phyloP scores from a whole-genome alignment of 2,329 filamentous ascomycete species.

The Aspergillus sp. region DNA sequence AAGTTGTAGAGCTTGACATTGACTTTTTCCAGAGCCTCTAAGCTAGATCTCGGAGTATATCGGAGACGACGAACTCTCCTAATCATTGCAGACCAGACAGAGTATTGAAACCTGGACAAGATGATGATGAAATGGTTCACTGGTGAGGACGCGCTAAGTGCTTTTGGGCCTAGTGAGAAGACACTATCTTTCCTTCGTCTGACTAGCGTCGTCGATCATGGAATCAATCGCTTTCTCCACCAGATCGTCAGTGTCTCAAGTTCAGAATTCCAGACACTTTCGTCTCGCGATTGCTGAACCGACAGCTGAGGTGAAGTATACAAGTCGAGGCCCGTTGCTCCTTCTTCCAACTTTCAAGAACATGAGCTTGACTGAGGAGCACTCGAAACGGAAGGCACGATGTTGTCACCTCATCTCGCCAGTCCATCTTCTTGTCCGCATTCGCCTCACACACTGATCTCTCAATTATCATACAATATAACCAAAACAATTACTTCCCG shows the following conservation, averaged over 20 bases:
- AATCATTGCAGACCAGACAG: neutral
- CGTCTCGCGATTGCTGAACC: neutral
- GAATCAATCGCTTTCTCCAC: too few species aligned
- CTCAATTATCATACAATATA: neutral
- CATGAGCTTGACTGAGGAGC: neutral
- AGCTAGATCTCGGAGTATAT: neutral
- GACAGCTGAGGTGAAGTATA: neutral
- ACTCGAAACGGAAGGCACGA: neutral
- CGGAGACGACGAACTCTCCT: neutral
- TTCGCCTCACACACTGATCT: neutral
- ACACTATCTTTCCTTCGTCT: constrained; percentile 11
- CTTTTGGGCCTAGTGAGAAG: neutral
- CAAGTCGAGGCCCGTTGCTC: neutral
- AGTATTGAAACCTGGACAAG: neutral
- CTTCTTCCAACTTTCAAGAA: neutral
- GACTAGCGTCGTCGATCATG: constrained; percentile 5
- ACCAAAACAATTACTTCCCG: neutral
- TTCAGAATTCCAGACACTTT: neutral
- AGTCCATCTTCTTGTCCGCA: neutral
- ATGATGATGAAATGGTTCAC: neutral
- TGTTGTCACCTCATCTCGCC: neutral
- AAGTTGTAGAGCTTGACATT: neutral
- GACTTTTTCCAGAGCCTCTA: neutral
- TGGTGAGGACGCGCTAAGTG: neutral
- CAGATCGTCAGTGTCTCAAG: neutral